Base-by-base conservation (phyloP, 345 rosid genomes). In the Isatis tinctoria region DNA sequence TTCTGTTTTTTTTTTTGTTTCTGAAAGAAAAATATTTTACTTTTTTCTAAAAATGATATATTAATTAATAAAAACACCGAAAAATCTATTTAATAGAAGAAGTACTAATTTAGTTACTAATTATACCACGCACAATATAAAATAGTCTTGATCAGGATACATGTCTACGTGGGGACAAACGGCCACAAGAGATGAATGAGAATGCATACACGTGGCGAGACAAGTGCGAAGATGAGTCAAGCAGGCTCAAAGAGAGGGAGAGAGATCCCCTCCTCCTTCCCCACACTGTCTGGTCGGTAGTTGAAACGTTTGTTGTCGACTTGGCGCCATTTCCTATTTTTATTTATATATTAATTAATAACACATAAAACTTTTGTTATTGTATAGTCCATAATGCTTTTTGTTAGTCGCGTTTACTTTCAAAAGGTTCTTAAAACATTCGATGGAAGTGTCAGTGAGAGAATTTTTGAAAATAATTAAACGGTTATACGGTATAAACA, bases 241-340 rank as follows among this genome's bases (percentile, higher is more conserved):
- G 41, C 36, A 27, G 72, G 58, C 71, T 65, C 18, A 41, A 20
- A 39, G 4, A 45, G 49, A 44, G 1, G 2, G 20, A 30, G 6
- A 28, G 18, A 41, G 67, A 60, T 24, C 63, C 48, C 40, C 36
- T 18, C 35, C 49, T 35, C 22, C 18, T 53, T 43, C 72, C 48
- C 73, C 60, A 49, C 74, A 51, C 14, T 51, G 68, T 75, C 74
- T 75, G 73, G 73, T 60, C 79, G 69, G 79, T 69, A 68, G 79
- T 75, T 69, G 69, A 69, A 75, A 75, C 74, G 74, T 61, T 68
- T 61, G 64, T 75, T 75, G 79, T 67, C 73, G 69, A 49, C 63
- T 75, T 67, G n/a, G 53, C 35, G 59, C 71, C 53, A 56, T 20
- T 14, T 45, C 60, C 52, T 51, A 2, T 9, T 10, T 26, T 52